Conservation (phyloP, 2,329 filamentous ascomycete species). For the Coccinonectria pachysandricola region DNA sequence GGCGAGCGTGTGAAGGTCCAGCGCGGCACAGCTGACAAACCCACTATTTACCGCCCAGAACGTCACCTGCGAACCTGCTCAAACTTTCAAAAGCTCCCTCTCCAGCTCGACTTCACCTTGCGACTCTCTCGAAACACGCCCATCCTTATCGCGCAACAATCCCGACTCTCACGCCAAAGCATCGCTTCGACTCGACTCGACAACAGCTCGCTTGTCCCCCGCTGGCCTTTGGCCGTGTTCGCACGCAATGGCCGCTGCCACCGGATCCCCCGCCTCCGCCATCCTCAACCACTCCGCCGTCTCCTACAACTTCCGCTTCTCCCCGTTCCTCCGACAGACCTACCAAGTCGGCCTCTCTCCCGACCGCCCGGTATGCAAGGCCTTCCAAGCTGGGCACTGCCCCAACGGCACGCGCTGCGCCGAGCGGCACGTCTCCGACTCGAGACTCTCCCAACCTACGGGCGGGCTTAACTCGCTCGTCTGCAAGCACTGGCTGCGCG, state of each 20-base stretch:
- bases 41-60: too few species aligned
- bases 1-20: too few species aligned
- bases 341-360: slow-evolving; percentile 77
- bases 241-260: slow-evolving; percentile 21
- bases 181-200: too few species aligned
- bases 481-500: slow-evolving; percentile 97
- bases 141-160: too few species aligned
- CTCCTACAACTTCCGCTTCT: slow-evolving; percentile 69
- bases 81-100: too few species aligned
- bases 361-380: slow-evolving; percentile 72
- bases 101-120: too few species aligned
- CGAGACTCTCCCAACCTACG: slow-evolving; percentile 23
- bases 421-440: slow-evolving; percentile 60
- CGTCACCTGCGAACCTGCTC: too few species aligned
- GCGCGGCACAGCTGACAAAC: too few species aligned
- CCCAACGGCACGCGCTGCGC: slow-evolving; percentile 75
- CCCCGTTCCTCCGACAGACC: slow-evolving; percentile 70
- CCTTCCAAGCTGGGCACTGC: slow-evolving; percentile 78
- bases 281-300: slow-evolving; percentile 49
- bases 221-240: slow-evolving; percentile 7
- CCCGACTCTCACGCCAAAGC: too few species aligned
- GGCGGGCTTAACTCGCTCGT: slow-evolving; percentile 70
- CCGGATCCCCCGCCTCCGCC: slow-evolving; percentile 23
- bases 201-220: too few species aligned
- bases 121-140: too few species aligned